Evolutionary conservation across 192 early-diverging fungal species (phyloP), one percentile per base, ranked within the genome.

Genomic region (Gryganskiella cystojenkinii): DNA sequence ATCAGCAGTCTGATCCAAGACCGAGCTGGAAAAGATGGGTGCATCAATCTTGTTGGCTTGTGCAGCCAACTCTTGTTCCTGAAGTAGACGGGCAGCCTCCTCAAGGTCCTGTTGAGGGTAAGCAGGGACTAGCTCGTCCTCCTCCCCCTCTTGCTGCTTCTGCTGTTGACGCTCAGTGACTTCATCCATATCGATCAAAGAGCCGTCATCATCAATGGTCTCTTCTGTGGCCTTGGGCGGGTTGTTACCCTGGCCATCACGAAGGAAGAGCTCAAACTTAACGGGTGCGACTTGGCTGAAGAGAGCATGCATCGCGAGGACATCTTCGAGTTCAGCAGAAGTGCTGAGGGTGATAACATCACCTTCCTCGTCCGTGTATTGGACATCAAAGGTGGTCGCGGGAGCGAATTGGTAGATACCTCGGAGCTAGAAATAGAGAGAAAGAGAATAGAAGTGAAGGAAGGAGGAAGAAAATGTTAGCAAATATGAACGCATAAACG

Each of bases 321-420:
- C 66, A 56, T 78, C 74, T 60, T 78, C 74, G 5, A 78, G 74
- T 24, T 78, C 74, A 37, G 54, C 63, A 33, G 55, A 51, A 9
- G 74, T 78, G 66, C 54, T 78, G 56, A 78, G 74, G 1, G 61
- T 40, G 14, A 78, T 78, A n/a, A 69, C 56, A 64, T 78, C 74
- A 13, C 74, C 74, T 24, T 78, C 74, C 30, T 78, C 74, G 55
- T 78, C 74, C 51, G 28, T 69, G 74, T 78, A 78, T 47, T 69
- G 74, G 17, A 78, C 67, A 28, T 69, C 49, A 22, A 78, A 17
- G 3, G 24, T 6, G 10, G 74, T 14, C 5, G 14, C 20, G 19
- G 56, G 9, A 4, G 65, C 52, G 9, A 78, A 42, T 19, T 27
- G 57, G 44, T 69, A 78, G 42, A 69, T 43, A 11, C 56, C 51